Percentiles rank a stretch among this genome's conserved stretches.
Evolutionary conservation across 495 filamentous ascomycete species (phyloP).

Genomic region (Daldinia vernicosa): DNA sequence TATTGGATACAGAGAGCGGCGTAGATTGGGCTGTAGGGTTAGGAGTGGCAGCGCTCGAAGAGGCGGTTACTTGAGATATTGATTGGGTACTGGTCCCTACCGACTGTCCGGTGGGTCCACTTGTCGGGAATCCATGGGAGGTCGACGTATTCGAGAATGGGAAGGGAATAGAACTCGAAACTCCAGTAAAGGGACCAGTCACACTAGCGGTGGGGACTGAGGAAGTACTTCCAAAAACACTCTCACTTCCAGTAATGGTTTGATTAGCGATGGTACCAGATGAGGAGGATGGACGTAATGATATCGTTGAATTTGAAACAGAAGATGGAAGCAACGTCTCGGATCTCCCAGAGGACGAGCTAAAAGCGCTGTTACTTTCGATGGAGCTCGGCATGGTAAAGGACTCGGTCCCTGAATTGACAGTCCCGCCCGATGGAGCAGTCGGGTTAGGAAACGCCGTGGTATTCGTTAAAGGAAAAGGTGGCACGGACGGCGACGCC

Average conservation of each 20-base stretch:
- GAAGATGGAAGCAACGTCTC: slow-evolving; percentile 2
- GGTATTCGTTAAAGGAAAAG: slow-evolving; percentile 43
- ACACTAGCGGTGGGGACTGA: background rate
- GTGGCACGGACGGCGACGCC: slow-evolving; percentile 9
- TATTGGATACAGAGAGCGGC: slow-evolving; percentile 20
- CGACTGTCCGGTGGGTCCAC: slow-evolving; percentile 3
- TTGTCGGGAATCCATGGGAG: slow-evolving; percentile 8
- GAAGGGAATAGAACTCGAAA: slow-evolving; percentile 30
- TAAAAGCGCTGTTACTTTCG: slow-evolving; percentile 1
- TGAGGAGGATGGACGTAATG: background rate
- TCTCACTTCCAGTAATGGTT: slow-evolving; percentile 22
- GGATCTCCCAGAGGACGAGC: slow-evolving; percentile 4
- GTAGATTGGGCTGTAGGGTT: slow-evolving; percentile 9
- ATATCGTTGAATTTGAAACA: slow-evolving; percentile 17
- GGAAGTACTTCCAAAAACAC: slow-evolving; percentile 9
- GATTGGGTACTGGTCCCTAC: slow-evolving; percentile 10
- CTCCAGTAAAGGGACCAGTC: background rate
- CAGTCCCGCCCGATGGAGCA: slow-evolving; percentile 9
- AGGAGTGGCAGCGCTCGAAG: slow-evolving; percentile 1
- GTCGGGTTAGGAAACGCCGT: slow-evolving; percentile 35
- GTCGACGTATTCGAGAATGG: slow-evolving; percentile 36
- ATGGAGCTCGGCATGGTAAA: background rate
- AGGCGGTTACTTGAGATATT: background rate
- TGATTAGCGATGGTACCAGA: background rate
- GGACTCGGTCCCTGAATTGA: slow-evolving; percentile 4